A percentile compares a stretch with the other conserved stretches of the same genome.
Conservation (phyloP, 2,329 filamentous ascomycete genomes). For the Microdochium bolleyi region DNA sequence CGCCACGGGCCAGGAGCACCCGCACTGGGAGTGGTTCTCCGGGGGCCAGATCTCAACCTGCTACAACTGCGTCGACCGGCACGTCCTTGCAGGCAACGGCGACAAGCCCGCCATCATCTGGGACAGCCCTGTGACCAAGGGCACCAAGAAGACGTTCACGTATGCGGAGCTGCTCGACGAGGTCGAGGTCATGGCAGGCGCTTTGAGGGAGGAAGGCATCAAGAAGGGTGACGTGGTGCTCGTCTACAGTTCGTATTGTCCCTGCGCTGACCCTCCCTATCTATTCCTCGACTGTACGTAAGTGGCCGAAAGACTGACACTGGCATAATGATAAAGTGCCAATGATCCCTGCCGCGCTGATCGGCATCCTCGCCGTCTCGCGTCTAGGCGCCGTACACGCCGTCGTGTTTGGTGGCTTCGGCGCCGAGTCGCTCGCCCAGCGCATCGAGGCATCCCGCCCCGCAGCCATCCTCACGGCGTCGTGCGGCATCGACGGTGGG, state of each 20-base stretch:
- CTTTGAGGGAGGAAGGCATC: slow-evolving; percentile 75
- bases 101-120: slow-evolving; percentile 70
- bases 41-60: slow-evolving; percentile 84
- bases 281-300: no score
- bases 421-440: slow-evolving; percentile 71
- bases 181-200: slow-evolving; percentile 75
- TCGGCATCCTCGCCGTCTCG: slow-evolving; percentile 75
- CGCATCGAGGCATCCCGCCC: slow-evolving; percentile 78
- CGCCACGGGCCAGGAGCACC: slow-evolving; percentile 46
- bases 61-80: slow-evolving; percentile 86
- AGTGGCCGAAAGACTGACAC: no score
- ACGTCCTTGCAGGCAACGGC: slow-evolving; percentile 74
- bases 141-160: slow-evolving; percentile 63
- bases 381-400: slow-evolving; percentile 82
- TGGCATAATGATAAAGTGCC: slow-evolving; percentile 61
- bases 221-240: slow-evolving; percentile 79
- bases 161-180: slow-evolving; percentile 71
- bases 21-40: slow-evolving; percentile 85
- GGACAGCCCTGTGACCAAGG: slow-evolving; percentile 76
- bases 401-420: slow-evolving; percentile 91
- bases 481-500: slow-evolving; percentile 81
- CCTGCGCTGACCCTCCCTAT: no score
- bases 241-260: slow-evolving; percentile 63
- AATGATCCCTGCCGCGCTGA: slow-evolving; percentile 86
- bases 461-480: slow-evolving; percentile 73